Evolutionary conservation across 805 yeast genomes (phyloP).

Genomic region (Candida pseudoglaebosa): DNA sequence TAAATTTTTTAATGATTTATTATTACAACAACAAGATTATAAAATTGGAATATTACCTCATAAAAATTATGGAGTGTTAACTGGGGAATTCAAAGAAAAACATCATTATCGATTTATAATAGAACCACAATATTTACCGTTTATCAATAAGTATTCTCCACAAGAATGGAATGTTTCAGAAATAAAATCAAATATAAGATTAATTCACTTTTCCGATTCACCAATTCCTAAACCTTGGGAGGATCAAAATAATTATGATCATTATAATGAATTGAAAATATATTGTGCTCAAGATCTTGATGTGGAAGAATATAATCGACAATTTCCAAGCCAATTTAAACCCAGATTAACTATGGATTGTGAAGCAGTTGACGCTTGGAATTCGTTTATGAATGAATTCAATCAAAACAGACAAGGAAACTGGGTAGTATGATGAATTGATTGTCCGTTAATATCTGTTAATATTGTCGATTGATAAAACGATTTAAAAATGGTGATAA

Average conservation of each 20-base stretch:
- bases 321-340: constrained; percentile 17
- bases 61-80: constrained; percentile 45
- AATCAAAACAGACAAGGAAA: constrained; percentile 6
- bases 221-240: constrained; percentile 70
- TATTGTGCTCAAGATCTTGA: constrained; percentile 19
- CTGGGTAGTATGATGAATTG: constrained; percentile 10
- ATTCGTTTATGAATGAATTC: constrained; percentile 23
- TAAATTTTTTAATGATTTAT: constrained; percentile 27
- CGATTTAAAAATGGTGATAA: no score
- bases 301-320: constrained; percentile 10
- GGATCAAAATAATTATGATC: constrained; percentile 16
- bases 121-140: constrained; percentile 42
- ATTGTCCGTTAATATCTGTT: no score
- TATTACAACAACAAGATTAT: constrained; percentile 9
- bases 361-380: constrained; percentile 29
- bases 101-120: constrained; percentile 39
- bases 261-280: constrained; percentile 23
- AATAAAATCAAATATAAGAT: constrained; percentile 30
- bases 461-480: no score
- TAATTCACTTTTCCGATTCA: constrained; percentile 61
- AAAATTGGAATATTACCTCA: constrained; percentile 45
- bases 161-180: constrained; percentile 31
- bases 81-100: constrained; percentile 43
- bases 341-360: constrained; percentile 25
- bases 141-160: constrained; percentile 12